These are phyloP conservation scores for Fistulifera solaris DNA, from an alignment of 108 stramenopile genomes.

Conservation along the genomic window DNA sequence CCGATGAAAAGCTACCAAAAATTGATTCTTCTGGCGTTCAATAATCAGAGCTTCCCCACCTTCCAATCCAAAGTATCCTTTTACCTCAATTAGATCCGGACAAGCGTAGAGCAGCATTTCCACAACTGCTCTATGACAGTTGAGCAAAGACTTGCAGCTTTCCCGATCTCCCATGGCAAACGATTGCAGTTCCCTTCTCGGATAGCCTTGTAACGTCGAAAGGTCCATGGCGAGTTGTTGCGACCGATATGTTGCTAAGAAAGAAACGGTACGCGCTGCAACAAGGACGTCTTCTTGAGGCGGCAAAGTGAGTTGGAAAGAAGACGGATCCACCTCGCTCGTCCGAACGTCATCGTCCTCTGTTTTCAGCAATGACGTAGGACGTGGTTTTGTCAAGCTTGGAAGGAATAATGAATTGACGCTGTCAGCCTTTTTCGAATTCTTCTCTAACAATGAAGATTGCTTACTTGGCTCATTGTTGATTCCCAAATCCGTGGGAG, in stretches of 20 bases:
- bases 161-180: constrained; percentile 12
- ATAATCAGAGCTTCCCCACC: constrained; percentile 50
- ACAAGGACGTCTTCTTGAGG: constrained; percentile 30
- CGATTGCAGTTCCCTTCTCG: constrained; percentile 21
- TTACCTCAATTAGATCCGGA: constrained; percentile 28
- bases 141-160: background rate
- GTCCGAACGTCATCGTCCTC: constrained; percentile 16
- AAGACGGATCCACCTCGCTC: constrained; percentile 45
- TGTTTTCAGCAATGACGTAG: constrained; percentile 35
- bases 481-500: too few relatives aligned
- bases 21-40: constrained; percentile 47
- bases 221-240: constrained; percentile 41
- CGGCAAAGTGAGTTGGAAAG: constrained; percentile 64
- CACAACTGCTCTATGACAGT: constrained; percentile 48
- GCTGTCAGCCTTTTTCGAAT: too few relatives aligned
- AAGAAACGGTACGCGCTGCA: constrained; percentile 30
- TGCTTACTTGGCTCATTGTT: too few relatives aligned
- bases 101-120: constrained; percentile 40
- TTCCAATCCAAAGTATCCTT: constrained; percentile 11
- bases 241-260: constrained; percentile 49
- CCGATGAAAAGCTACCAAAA: constrained; percentile 62
- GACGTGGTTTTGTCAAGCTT: constrained; percentile 26
- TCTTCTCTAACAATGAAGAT: too few relatives aligned
- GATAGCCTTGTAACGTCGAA: constrained; percentile 27
- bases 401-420: constrained; percentile 6